Percentiles rank a stretch among this genome's conserved stretches.
Evolutionary conservation across 257 asterid genomes (phyloP).

Genomic region (Gentiana dahurica): DNA sequence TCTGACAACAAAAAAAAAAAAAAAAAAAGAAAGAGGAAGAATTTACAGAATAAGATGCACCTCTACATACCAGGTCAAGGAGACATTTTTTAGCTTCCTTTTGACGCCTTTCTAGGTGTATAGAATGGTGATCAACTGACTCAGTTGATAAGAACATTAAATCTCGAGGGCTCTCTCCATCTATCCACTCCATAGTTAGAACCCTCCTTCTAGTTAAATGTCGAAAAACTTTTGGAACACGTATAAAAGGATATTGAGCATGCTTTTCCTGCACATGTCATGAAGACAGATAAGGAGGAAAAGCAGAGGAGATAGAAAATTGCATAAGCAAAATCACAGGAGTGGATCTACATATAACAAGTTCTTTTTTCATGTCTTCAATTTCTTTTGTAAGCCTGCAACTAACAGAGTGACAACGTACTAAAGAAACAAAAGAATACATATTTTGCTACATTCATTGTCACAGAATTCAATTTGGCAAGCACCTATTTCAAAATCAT

Average conservation of each 20-base stretch:
- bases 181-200: conserved; percentile 95
- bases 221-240: conserved; percentile 56
- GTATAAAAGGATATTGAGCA: conserved; percentile 55
- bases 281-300: not conserved
- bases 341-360: too few relatives aligned
- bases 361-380: too few relatives aligned
- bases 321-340: too few relatives aligned
- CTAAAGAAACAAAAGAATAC: too few relatives aligned
- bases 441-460: too few relatives aligned
- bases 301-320: not conserved
- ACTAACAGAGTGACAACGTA: too few relatives aligned
- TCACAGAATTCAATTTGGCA: too few relatives aligned
- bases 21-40: too few relatives aligned
- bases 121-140: conserved; percentile 21
- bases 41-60: conserved; percentile 1
- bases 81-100: conserved; percentile 28
- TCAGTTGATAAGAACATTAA: conserved; percentile 41
- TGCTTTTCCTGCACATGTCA: conserved; percentile 64
- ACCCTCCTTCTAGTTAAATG: conserved; percentile 68
- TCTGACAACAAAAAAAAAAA: too few relatives aligned
- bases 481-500: too few relatives aligned
- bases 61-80: conserved; percentile 29
- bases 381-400: too few relatives aligned
- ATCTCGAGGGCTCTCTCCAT: conserved; percentile 83
- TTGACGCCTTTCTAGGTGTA: conserved; percentile 14